Percentiles rank a stretch among this genome's conserved stretches.
These are phyloP conservation scores for Cubamyces sp. DNA, from an alignment of 768 basidiomycete genomes.

Conservation along the genomic window DNA sequence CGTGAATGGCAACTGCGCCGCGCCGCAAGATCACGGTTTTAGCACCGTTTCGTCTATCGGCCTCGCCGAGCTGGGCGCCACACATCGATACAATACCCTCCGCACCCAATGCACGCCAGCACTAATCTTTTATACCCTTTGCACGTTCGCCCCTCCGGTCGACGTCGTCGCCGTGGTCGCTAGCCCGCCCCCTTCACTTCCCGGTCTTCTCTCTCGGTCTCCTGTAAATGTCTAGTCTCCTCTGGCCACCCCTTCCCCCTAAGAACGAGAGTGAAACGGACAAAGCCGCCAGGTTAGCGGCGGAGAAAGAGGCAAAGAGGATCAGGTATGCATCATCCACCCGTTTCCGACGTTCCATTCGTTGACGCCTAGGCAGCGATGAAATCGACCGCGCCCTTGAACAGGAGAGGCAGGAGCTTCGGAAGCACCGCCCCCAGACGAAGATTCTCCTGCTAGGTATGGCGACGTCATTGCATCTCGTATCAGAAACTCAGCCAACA, in stretches of 20 bases:
- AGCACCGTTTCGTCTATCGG: slow-evolving; percentile 16
- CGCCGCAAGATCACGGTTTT: slow-evolving; percentile 12
- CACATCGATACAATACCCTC: slow-evolving; percentile 13
- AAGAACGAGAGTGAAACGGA: slow-evolving; percentile 46
- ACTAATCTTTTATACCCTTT: not conserved
- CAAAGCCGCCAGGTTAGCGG: slow-evolving; percentile 40
- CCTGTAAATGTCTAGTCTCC: slow-evolving; percentile 11
- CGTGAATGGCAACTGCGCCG: slow-evolving; percentile 14
- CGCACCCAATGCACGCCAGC: not conserved
- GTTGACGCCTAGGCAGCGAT: slow-evolving; percentile 46
- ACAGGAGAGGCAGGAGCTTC: slow-evolving; percentile 45
- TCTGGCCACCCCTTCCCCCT: slow-evolving; percentile 36
- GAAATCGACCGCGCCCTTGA: slow-evolving; percentile 57
- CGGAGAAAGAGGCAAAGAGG: slow-evolving; percentile 48
- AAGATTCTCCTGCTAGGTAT: slow-evolving; percentile 61
- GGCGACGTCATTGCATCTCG: slow-evolving; percentile 19
- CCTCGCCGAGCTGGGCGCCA: slow-evolving; percentile 18
- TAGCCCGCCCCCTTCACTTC: not conserved
- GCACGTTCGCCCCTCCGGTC: not conserved
- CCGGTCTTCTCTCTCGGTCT: not conserved
- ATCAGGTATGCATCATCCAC: slow-evolving; percentile 15
- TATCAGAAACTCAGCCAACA: not conserved
- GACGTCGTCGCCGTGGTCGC: not conserved
- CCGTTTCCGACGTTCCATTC: not conserved
- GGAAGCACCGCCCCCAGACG: slow-evolving; percentile 41